Evolutionary conservation across 2,329 filamentous ascomycete genomes (phyloP).

Genomic region (Fonsecaea pedrosoi): DNA sequence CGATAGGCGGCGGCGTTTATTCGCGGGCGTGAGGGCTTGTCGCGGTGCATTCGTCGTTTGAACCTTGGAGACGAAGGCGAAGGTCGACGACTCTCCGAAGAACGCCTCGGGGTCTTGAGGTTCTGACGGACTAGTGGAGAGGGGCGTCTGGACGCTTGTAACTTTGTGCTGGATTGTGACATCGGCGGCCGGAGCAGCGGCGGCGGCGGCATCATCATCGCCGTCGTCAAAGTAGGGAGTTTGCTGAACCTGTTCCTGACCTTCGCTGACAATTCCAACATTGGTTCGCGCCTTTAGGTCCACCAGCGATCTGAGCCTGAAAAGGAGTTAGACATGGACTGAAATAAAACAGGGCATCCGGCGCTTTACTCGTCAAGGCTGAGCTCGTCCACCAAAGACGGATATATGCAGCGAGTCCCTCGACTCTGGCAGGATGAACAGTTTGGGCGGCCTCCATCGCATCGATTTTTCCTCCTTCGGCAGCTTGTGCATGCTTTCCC

Average conservation of each 20-base stretch:
- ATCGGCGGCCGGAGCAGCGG: neutral
- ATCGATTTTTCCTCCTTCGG: constrained; percentile 13
- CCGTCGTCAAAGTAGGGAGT: neutral
- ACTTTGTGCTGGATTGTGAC: neutral
- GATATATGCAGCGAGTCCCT: neutral
- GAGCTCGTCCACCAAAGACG: constrained; percentile 12
- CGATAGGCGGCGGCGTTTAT: neutral
- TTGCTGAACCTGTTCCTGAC: neutral
- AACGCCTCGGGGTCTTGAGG: neutral
- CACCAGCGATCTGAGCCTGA: neutral
- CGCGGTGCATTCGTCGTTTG: neutral
- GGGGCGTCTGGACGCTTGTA: neutral
- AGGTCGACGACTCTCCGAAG: constrained; percentile 20
- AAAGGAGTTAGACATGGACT: neutral
- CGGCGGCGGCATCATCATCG: neutral
- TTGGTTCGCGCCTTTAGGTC: neutral
- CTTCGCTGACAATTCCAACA: neutral
- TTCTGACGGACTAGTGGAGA: neutral
- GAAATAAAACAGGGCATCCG: too few species aligned
- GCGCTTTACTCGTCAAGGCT: constrained; percentile 1
- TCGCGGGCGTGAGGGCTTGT: neutral
- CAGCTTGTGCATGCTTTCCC: constrained; percentile 16
- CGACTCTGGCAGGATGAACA: neutral
- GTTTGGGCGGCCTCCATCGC: constrained; percentile 4
- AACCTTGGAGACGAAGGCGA: constrained; percentile 15